Evolutionary conservation across 2,329 filamentous ascomycete genomes (phyloP).

Genomic region (Huntiella decipiens): DNA sequence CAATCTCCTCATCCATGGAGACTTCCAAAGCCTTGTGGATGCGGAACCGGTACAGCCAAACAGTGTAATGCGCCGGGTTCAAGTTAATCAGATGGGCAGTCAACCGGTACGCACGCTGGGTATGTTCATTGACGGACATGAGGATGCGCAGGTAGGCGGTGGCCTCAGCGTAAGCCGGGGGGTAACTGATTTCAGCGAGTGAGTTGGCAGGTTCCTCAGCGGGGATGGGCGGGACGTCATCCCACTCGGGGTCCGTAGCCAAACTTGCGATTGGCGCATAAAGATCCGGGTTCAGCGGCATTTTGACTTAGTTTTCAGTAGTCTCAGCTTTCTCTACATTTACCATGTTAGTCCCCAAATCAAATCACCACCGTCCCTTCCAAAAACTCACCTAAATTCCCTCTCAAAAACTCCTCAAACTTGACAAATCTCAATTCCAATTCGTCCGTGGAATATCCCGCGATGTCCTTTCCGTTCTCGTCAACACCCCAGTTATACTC

Average conservation of each 20-base stretch:
- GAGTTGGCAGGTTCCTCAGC: constrained; percentile 69
- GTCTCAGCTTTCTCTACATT: not conserved
- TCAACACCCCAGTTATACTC: constrained; percentile 28
- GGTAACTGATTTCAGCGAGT: constrained; percentile 83
- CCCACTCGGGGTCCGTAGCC: constrained; percentile 55
- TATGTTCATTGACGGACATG: constrained; percentile 77
- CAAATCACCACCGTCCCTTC: constrained; percentile 5
- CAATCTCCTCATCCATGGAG: constrained; percentile 51
- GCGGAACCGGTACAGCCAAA: constrained; percentile 87
- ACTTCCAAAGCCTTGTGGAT: constrained; percentile 50
- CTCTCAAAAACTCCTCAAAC: constrained; percentile 23
- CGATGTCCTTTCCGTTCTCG: constrained; percentile 28
- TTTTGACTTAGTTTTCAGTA: constrained; percentile 19
- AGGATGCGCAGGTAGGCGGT: constrained; percentile 85
- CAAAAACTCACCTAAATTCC: constrained; percentile 20
- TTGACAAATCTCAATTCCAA: constrained; percentile 25
- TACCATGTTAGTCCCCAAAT: not conserved
- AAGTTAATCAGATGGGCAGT: constrained; percentile 80
- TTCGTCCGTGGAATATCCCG: constrained; percentile 27
- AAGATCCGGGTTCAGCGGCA: constrained; percentile 31
- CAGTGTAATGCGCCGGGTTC: constrained; percentile 96
- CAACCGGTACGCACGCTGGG: constrained; percentile 55
- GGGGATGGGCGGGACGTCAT: constrained; percentile 65
- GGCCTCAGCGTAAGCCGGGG: constrained; percentile 74
- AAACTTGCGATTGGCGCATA: constrained; percentile 29